Conservation (phyloP, 495 filamentous ascomycete species). For the Penicillium lividum region DNA sequence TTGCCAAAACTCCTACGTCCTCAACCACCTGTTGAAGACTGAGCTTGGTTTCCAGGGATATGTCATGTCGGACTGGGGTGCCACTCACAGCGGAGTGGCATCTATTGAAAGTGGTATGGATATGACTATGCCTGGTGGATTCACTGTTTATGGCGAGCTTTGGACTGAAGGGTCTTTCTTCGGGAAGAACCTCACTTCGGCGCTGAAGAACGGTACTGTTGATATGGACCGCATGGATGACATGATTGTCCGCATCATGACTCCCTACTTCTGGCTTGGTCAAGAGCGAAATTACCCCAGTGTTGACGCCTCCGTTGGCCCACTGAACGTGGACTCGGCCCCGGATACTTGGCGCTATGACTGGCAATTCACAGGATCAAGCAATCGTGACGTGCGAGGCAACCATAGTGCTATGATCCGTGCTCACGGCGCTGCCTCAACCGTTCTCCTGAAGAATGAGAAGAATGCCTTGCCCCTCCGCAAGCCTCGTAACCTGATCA, state of each 20-base stretch:
- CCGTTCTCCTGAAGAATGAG: constrained; percentile 64
- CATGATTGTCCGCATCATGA: constrained; percentile 55
- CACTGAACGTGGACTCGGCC: constrained; percentile 73
- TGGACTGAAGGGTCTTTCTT: constrained; percentile 55
- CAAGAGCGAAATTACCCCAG: constrained; percentile 50
- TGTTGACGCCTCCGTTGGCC: constrained; percentile 43
- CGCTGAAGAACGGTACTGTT: constrained; percentile 56
- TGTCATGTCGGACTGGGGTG: constrained; percentile 66
- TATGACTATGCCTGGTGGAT: constrained; percentile 58
- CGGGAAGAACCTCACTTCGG: constrained; percentile 48
- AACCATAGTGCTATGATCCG: constrained; percentile 55
- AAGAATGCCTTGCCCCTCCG: constrained; percentile 55
- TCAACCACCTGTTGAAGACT: constrained; percentile 64
- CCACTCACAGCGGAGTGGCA: constrained; percentile 55
- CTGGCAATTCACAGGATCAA: constrained; percentile 54
- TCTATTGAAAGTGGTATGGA: constrained; percentile 60
- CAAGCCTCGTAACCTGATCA: constrained; percentile 48
- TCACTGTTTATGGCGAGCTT: constrained; percentile 24
- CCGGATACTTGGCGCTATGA: constrained; percentile 54
- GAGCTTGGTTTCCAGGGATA: constrained; percentile 70
- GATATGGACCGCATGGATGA: constrained; percentile 56
- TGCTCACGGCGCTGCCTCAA: constrained; percentile 57
- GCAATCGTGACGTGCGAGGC: constrained; percentile 51
- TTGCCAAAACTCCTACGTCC: constrained; percentile 61
- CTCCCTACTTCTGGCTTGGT: constrained; percentile 53